Base-by-base conservation (phyloP, 1,284 basidiomycete genomes). In the Inonotus hispidus region DNA sequence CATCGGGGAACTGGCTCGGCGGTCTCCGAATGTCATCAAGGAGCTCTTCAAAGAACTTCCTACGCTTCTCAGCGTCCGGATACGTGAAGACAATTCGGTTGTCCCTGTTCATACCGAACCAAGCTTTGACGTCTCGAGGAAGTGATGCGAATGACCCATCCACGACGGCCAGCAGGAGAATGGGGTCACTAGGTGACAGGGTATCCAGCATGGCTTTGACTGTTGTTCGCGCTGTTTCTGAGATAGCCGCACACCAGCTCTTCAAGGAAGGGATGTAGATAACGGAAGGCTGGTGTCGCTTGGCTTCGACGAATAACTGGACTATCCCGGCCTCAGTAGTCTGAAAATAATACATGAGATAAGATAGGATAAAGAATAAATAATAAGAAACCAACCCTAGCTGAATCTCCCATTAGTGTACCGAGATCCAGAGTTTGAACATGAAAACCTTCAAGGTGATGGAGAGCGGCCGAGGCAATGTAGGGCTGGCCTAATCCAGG, bases 291-390 rank as follows among this genome's bases (percentile, higher is more conserved):
- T 98, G 95, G 71, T 98, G 93, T 32, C 97, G 87, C 72, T 98
- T 98, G 0, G 97, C 97, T 72, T 99, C 97, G 19, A 95, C 84
- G 68, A 99, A 98, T n/a, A 98, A 81, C 68, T 98, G 96, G 1
- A 98, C 93, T 60, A 98, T 88, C 1, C 92, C 88, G 0, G 96
- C 92, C 75, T 99, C 97, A 2, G 88, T 78, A 2, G 94, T 94
- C 91, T 95, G 65, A n/a, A 58, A 50, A 43, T 23, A 32, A n/a
- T 27, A 58, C n/a, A 35, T 25, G 8, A 11, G 58, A 55, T 58
- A 35, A 19, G 29, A 52, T 35, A 16, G 19, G 50, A n/a, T 35
- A 29, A 35, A 45, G 41, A 27, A 52, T 23, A 56, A 41, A 23
- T 10, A 35, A 32, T 19, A 8, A 74, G 82, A 32, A 21, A 70